phyloP scores from a whole-genome alignment of 805 yeast species.

The Saccharomycopsis javanensis region DNA sequence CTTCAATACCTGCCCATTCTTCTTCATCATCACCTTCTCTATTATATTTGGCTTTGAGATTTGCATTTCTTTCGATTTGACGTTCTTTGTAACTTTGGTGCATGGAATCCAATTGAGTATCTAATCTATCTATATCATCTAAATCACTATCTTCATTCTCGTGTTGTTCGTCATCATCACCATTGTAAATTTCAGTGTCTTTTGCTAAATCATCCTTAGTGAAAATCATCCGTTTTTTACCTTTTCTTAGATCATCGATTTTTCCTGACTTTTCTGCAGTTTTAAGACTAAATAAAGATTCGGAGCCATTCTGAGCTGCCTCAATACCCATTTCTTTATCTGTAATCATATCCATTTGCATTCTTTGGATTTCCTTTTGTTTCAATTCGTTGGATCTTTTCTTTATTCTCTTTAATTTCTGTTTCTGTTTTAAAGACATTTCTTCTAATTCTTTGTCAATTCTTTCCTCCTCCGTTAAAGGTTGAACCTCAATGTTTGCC shows the following conservation, averaged over 20 bases:
- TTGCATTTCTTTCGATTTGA: constrained; percentile 60
- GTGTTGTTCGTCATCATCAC: constrained; percentile 26
- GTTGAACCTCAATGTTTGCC: constrained; percentile 39
- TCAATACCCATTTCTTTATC: constrained; percentile 91
- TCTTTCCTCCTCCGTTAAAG: constrained; percentile 76
- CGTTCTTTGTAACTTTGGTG: constrained; percentile 60
- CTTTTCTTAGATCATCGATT: constrained; percentile 60
- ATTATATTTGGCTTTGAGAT: constrained; percentile 55
- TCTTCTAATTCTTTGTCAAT: constrained; percentile 77
- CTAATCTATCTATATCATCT: constrained; percentile 60
- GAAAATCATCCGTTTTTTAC: constrained; percentile 61
- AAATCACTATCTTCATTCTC: constrained; percentile 27
- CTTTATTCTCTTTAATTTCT: constrained; percentile 67
- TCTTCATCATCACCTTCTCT: constrained; percentile 72
- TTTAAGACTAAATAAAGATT: constrained; percentile 64
- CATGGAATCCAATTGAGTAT: constrained; percentile 75
- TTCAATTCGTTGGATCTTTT: constrained; percentile 73
- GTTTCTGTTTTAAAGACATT: constrained; percentile 61
- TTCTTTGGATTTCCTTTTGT: constrained; percentile 79
- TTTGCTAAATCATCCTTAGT: constrained; percentile 42
- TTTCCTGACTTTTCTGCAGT: constrained; percentile 85
- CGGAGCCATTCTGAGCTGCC: constrained; percentile 73
- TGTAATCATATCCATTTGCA: constrained; percentile 94
- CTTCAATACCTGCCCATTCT: constrained; percentile 67
- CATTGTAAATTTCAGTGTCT: constrained; percentile 49